Base-by-base conservation (phyloP, 345 rosid genomes). In the Rubroshorea leprosula region DNA sequence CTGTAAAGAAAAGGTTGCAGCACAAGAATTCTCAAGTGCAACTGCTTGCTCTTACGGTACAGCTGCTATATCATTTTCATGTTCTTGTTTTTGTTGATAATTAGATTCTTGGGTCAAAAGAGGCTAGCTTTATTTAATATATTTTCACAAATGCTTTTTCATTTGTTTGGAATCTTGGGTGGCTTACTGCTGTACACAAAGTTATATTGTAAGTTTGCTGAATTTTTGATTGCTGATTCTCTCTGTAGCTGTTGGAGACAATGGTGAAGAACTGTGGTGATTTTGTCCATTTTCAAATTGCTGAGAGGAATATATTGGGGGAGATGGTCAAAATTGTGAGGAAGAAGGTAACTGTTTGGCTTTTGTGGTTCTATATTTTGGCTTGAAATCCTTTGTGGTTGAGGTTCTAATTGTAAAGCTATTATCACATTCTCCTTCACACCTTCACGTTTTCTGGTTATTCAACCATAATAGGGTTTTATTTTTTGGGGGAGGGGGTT, bases 181-280 rank as follows among this genome's bases (percentile, higher is more conserved):
- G n/a, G n/a, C n/a, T n/a, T 47, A 51, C 27, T 18, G 6, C 15
- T 31, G 31, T 59, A 22, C 24, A 44, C 47, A 44, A 15, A n/a
- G 47, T 8, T 35, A 3, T 2, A 8, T 2, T 35, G 35, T 29
- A 29, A 29, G 35, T 29, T 29, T 29, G 9, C 4, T 29, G 4
- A 29, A 3, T 29, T 29, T 29, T 29, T 3, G 35, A 9, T 29
- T 29, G 4, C 35, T 29, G 56, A 29, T 29, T 9, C 9, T 29
- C 35, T 29, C 4, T 72, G 61, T 48, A 94, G 96, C 96, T 94
- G 62, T 76, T 94, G 78, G 97, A 94, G 76, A 84, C 97, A 0
- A 76, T 90, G 89, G 89, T 94, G 55, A 90, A 90, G 80, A 94
- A 94, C 69, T 94, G 99, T 47, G 93, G 99, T 64, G 99, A 90